Evolutionary conservation across 2,329 filamentous ascomycete genomes (phyloP), one percentile per base, ranked within the genome.

Genomic region (Pestalotiopsis sp.): DNA sequence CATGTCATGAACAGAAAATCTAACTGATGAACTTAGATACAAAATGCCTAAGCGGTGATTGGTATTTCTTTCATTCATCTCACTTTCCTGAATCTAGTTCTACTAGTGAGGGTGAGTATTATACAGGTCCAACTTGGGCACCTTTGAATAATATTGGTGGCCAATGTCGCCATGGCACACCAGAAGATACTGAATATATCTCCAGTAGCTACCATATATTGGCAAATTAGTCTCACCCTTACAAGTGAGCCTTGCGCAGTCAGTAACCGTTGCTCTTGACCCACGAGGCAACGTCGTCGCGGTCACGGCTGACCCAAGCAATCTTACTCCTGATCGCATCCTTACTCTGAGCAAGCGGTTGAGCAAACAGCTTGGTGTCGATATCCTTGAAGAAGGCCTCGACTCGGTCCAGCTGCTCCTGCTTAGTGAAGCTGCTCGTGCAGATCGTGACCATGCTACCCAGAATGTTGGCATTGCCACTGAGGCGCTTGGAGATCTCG

Each of bases 261-360:
- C 59, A 62, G 55, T 92, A 92, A 66, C 88, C 87, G 74, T 91
- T 90, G 75, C 87, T 84, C 80, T 89, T 88, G 72, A 93, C 82
- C 71, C 82, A 81, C 66, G 80, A 76, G 78, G 88, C 86, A n/a
- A 97, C 92, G 80, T 97, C 93, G 36, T 88, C 86, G 58, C 86
- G 85, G 80, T 97, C 95, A 69, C 94, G 88, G 79, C 89, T 82
- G 67, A 97, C 79, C 93, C 93, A 97, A 69, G 90, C 88, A 74
- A 91, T 87, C 88, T 97, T 98, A 67, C 94, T 94, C 70, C 89
- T 88, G 75, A 98, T 92, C 3, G 91, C 87, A 79, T 98, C 95
- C 73, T 92, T 87, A 79, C 92, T 95, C 85, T 98, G 95, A n/a
- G 94, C 93, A 68, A 98, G 84, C 63, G 93, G 91, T 78, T 95